Evolutionary conservation across 2,329 filamentous ascomycete genomes (phyloP).

Genomic region (Penicillium glabrum): DNA sequence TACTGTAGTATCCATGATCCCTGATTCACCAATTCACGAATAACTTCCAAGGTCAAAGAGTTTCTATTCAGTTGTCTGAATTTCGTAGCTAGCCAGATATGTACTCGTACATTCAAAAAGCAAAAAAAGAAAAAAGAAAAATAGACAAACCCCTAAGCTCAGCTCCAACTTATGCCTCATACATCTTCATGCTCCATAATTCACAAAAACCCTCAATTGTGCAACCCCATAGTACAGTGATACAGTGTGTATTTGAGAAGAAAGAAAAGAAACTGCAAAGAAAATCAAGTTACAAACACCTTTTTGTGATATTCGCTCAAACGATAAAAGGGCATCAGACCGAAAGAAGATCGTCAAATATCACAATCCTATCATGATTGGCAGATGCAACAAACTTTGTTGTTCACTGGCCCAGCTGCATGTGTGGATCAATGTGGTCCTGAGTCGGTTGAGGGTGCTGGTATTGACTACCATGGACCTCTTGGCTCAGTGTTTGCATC

Average conservation of each 20-base stretch:
- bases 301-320: background rate
- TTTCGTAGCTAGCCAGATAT: background rate
- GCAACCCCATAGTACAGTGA: background rate
- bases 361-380: background rate
- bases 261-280: background rate
- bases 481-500: constrained; percentile 46
- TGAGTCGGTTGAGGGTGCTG: constrained; percentile 25
- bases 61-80: background rate
- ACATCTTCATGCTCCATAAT: background rate
- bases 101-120: background rate
- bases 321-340: background rate
- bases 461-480: constrained; percentile 40
- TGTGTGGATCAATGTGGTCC: constrained; percentile 35
- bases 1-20: background rate
- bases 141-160: background rate
- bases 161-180: background rate
- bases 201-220: background rate
- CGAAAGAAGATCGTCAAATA: background rate
- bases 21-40: background rate
- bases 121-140: background rate
- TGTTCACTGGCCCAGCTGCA: constrained; percentile 34
- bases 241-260: background rate
- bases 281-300: background rate
- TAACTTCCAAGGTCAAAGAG: background rate
- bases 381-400: background rate